Evolutionary conservation across 2,329 filamentous ascomycete genomes (phyloP).

Genomic region (Corynespora cassiicola): DNA sequence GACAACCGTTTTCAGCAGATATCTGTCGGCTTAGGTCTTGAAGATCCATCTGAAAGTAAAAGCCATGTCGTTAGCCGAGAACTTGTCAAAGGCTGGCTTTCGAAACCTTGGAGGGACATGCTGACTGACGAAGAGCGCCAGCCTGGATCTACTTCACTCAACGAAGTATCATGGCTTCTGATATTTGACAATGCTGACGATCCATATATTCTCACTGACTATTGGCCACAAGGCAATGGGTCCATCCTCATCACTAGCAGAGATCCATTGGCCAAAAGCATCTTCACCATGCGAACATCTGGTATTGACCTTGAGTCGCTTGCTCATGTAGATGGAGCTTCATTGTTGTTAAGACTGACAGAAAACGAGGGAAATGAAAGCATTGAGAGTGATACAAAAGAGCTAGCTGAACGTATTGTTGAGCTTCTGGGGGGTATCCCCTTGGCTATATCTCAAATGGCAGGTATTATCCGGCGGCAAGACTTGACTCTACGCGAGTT

Average conservation of each 20-base stretch:
- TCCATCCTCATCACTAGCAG: slow-evolving; percentile 15
- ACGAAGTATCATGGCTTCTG: slow-evolving; percentile 17
- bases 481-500: slow-evolving; percentile 17
- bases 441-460: slow-evolving; percentile 25
- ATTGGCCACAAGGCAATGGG: slow-evolving; percentile 18
- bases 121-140: slow-evolving; percentile 4
- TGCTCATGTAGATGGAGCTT: slow-evolving; percentile 7
- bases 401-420: slow-evolving; percentile 6
- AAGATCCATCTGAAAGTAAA: slow-evolving; percentile 10
- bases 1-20: slow-evolving; percentile 6
- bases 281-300: slow-evolving; percentile 2
- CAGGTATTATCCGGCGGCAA: slow-evolving; percentile 15
- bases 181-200: slow-evolving; percentile 21
- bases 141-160: slow-evolving; percentile 3
- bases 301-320: slow-evolving; percentile 13
- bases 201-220: slow-evolving; percentile 11
- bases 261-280: slow-evolving; percentile 5
- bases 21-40: slow-evolving; percentile 5
- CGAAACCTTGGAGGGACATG: slow-evolving; percentile 9
- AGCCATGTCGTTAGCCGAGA: slow-evolving; percentile 13
- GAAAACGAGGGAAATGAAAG: slow-evolving; percentile 4
- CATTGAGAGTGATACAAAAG: too few relatives aligned
- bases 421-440: slow-evolving; percentile 19
- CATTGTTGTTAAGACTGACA: slow-evolving; percentile 8
- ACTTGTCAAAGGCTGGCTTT: slow-evolving; percentile 19